phyloP scores from a whole-genome alignment of 1,284 basidiomycete genomes.

The Rhodotorula sp. region DNA sequence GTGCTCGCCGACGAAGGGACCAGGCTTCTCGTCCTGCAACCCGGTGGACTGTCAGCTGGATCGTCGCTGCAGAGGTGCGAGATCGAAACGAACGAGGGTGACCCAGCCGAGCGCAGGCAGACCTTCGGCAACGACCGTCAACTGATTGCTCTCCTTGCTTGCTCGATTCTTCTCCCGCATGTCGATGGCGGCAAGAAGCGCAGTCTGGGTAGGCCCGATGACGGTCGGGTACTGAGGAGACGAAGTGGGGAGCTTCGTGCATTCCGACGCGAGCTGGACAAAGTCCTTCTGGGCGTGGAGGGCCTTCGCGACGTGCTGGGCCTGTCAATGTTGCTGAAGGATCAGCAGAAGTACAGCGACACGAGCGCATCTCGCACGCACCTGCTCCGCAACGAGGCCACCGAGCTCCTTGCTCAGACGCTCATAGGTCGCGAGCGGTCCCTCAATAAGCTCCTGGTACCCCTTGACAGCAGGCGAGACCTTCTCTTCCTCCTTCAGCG shows the following conservation, averaged over 20 bases:
- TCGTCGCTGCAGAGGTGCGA: too few relatives aligned
- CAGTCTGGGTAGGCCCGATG: constrained; percentile 68
- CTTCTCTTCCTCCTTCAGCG: constrained; percentile 2
- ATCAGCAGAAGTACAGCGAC: background rate
- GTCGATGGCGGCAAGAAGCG: constrained; percentile 71
- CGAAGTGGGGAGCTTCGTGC: constrained; percentile 59
- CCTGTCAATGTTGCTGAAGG: constrained; percentile 53
- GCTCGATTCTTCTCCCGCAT: constrained; percentile 79
- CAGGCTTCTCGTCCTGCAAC: constrained; percentile 74
- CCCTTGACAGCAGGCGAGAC: constrained; percentile 57
- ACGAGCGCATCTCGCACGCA: constrained; percentile 50
- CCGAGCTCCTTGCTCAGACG: constrained; percentile 73
- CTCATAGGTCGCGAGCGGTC: constrained; percentile 69
- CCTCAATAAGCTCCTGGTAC: constrained; percentile 71
- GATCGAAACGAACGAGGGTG: constrained; percentile 65
- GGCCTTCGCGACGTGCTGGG: constrained; percentile 65
- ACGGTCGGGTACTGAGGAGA: constrained; percentile 63
- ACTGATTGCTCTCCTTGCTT: constrained; percentile 75
- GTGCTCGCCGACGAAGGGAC: constrained; percentile 74
- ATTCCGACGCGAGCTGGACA: constrained; percentile 66
- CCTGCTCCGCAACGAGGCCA: constrained; percentile 71
- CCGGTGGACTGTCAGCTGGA: too few relatives aligned
- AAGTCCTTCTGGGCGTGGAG: constrained; percentile 68
- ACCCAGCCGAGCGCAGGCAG: constrained; percentile 90
- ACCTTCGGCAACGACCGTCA: constrained; percentile 78